A percentile compares a stretch with the other conserved stretches of the same genome.
These are phyloP conservation scores for Alectoria sarmentosa DNA, from an alignment of 495 filamentous ascomycete genomes.

Conservation along the genomic window DNA sequence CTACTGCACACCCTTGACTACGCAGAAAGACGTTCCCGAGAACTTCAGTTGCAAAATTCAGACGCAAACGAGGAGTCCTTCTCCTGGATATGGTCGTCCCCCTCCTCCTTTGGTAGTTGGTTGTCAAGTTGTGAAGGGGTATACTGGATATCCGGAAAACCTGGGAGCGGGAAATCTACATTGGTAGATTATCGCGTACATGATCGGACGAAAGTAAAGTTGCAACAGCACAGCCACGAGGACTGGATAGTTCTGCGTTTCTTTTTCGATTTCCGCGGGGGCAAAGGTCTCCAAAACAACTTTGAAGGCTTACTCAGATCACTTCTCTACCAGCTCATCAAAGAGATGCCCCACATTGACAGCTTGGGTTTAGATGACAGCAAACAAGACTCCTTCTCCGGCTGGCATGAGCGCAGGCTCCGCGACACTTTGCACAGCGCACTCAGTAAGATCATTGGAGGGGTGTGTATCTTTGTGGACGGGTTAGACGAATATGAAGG, in stretches of 20 bases:
- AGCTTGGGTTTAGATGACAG: not conserved
- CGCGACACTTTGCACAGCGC: not conserved
- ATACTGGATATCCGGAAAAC: constrained; percentile 8
- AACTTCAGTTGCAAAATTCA: not conserved
- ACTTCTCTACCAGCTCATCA: not conserved
- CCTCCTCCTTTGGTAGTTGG: not conserved
- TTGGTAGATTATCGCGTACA: not conserved
- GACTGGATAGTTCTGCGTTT: not conserved
- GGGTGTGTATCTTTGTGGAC: constrained; percentile 3
- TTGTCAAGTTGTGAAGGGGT: not conserved
- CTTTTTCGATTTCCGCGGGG: constrained; percentile 7
- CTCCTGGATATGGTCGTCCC: not conserved
- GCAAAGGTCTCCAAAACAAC: not conserved
- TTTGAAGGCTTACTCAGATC: constrained; percentile 9
- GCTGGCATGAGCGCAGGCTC: constrained; percentile 1
- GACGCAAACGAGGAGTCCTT: not conserved
- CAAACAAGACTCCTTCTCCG: not conserved
- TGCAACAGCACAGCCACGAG: not conserved
- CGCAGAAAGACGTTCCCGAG: not conserved
- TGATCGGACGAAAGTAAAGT: not conserved
- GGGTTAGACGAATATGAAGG: constrained; percentile 2
- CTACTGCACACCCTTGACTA: not conserved
- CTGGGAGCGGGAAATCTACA: not conserved
- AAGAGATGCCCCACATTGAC: not conserved
- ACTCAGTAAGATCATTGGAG: not conserved